A percentile compares a stretch with the other conserved stretches of the same genome.
Conservation (phyloP, 768 basidiomycete genomes). For the Boletus bicolor region DNA sequence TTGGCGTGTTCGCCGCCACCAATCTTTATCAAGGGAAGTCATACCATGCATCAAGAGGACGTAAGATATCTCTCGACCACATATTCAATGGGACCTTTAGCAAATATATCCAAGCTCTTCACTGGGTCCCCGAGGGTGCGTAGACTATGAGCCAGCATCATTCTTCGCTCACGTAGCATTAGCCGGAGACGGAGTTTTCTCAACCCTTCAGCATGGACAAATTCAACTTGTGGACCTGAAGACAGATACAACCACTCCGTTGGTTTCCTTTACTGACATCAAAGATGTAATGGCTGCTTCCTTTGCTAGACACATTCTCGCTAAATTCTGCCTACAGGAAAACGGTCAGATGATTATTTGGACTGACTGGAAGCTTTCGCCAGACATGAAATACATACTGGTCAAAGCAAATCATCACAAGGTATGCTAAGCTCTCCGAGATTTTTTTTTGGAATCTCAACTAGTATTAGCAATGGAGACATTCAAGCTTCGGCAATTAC, state of each 20-base stretch:
- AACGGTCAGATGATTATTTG: slow-evolving; percentile 49
- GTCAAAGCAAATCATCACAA: slow-evolving; percentile 73
- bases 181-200: slow-evolving; percentile 96
- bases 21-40: slow-evolving; percentile 58
- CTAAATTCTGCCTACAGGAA: slow-evolving; percentile 40
- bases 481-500: slow-evolving; percentile 88
- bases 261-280: slow-evolving; percentile 59
- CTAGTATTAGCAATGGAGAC: slow-evolving; percentile 82
- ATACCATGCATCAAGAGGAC: slow-evolving; percentile 50
- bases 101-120: slow-evolving; percentile 43
- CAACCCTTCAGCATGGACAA: slow-evolving; percentile 52
- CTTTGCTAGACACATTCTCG: neutral
- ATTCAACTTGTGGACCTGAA: slow-evolving; percentile 83
- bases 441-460: slow-evolving; percentile 2
- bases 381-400: slow-evolving; percentile 88
- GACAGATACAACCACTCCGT: slow-evolving; percentile 59
- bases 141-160: neutral
- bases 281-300: slow-evolving; percentile 50
- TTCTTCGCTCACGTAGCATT: slow-evolving; percentile 9
- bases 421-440: slow-evolving; percentile 36
- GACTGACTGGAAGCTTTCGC: slow-evolving; percentile 75
- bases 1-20: slow-evolving; percentile 77
- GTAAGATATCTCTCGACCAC: slow-evolving; percentile 82
- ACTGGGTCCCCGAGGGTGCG: slow-evolving; percentile 93
- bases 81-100: slow-evolving; percentile 89